phyloP scores from a whole-genome alignment of 2,329 filamentous ascomycete genomes.

The Verruconis gallopava region DNA sequence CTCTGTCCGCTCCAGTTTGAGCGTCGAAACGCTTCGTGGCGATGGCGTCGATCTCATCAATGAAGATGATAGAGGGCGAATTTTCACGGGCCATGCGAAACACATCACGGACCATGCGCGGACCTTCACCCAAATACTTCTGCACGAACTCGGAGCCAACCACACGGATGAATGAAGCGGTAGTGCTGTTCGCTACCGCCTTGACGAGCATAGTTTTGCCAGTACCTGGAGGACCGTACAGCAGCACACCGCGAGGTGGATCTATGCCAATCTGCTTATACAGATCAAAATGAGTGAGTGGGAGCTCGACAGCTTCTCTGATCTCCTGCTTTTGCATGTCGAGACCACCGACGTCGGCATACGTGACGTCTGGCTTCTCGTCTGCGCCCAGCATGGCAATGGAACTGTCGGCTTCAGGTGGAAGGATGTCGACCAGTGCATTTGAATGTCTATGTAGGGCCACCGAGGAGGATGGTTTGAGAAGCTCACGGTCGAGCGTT shows the following conservation, averaged over 20 bases:
- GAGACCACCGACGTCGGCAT: constrained; percentile 90
- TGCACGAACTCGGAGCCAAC: constrained; percentile 98
- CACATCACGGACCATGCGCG: constrained; percentile 96
- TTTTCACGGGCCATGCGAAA: constrained; percentile 99
- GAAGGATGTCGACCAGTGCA: constrained; percentile 93
- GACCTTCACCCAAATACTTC: constrained; percentile 95
- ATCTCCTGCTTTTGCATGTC: constrained; percentile 99
- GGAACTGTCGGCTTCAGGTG: constrained; percentile 95
- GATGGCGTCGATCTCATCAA: constrained; percentile 13
- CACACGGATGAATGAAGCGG: constrained; percentile 94
- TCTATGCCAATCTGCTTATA: constrained; percentile 99
- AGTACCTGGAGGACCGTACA: constrained; percentile 91
- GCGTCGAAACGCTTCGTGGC: constrained; percentile 75
- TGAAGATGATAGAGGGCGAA: constrained; percentile 69
- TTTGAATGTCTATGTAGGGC: constrained; percentile 97
- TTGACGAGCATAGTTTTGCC: constrained; percentile 98
- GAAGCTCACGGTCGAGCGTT: constrained; percentile 91
- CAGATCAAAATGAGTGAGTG: constrained; percentile 92
- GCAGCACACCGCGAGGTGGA: constrained; percentile 85
- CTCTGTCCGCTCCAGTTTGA: constrained; percentile 92
- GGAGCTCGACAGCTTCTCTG: constrained; percentile 90
- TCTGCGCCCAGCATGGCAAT: constrained; percentile 95
- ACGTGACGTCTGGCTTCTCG: constrained; percentile 97
- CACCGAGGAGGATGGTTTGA: constrained; percentile 96
- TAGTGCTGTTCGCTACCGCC: constrained; percentile 95